Evolutionary conservation across 2,329 filamentous ascomycete genomes (phyloP), one percentile per base, ranked within the genome.

Genomic region (Fusarium nurragi): DNA sequence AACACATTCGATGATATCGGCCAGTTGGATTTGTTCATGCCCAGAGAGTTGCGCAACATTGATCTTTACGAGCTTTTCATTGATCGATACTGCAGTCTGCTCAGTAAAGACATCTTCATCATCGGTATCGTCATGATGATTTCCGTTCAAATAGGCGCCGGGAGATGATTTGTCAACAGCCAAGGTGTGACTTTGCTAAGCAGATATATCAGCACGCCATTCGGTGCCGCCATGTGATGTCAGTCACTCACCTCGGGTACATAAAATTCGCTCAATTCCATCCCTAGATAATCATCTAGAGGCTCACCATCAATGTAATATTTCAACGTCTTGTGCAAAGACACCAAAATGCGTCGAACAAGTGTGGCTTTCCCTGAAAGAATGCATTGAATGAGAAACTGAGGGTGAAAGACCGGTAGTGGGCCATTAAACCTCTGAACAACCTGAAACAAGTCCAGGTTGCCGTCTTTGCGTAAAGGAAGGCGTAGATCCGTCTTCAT

Each of bases 391-490:
- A 91, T 90, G 23, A 98, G 78, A 57, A 97, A 92, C 71, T 97
- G 93, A 0, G 95, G 95, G 71, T 99, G 94, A 70, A 97, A 99
- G 3, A 96, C 84, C 0, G 95, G 93, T 8, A 98, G 80, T 4
- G 94, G 91, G 0, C 93, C 92, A 72, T 97, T 98, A 45, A 98
- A 82, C 60, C 91, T 84, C 67, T 91, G 90, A 12, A 96, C 91
- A 10, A 93, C 85, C 36, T 94, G 88, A 67, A 96, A 97, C 6
- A 97, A 80, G 73, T 95, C 89, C 74, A 87, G 84, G 2, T 81
- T 82, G 6, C 82, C 82, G 71, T 78, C 78, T 59, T 81, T 82
- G 22, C 77, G 75, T 43, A 80, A 78, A 14, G 84, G 80, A 19
- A 86, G 72, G 18, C 83, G 79, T 39, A 84, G 69, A 44, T 78